Evolutionary conservation across 2,329 filamentous ascomycete genomes (phyloP).

Genomic region (Aspergillus brunneoviolaceus): DNA sequence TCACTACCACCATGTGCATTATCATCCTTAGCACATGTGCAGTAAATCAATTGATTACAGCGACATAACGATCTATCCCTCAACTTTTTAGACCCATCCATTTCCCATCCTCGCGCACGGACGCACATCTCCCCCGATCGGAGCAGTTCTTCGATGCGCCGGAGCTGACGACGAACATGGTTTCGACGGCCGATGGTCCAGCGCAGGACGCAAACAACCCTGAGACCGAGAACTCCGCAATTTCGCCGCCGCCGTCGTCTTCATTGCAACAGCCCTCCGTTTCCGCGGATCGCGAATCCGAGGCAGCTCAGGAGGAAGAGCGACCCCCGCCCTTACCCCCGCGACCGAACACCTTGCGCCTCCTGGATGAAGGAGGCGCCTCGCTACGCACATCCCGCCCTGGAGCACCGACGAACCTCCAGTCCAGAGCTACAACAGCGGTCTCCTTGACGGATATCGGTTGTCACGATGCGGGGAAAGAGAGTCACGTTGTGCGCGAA

Average conservation of each 20-base stretch:
- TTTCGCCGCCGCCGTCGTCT: constrained; percentile 3
- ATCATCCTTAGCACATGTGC: neutral
- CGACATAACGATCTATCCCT: neutral
- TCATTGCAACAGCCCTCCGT: constrained; percentile 19
- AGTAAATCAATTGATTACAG: neutral
- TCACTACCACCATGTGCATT: neutral
- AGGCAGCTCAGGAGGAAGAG: constrained; percentile 33
- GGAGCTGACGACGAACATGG: constrained; percentile 12
- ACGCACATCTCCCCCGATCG: neutral
- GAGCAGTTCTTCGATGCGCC: constrained; percentile 13
- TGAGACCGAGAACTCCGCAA: neutral
- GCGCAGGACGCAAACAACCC: constrained; percentile 7
- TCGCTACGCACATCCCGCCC: constrained; percentile 36
- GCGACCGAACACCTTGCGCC: constrained; percentile 41
- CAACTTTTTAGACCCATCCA: neutral
- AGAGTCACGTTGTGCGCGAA: constrained; percentile 55
- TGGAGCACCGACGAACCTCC: constrained; percentile 37
- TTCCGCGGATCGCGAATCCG: constrained; percentile 18
- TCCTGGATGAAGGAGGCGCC: constrained; percentile 36
- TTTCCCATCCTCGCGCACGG: neutral
- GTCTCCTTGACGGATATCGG: constrained; percentile 79
- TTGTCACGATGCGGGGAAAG: constrained; percentile 67
- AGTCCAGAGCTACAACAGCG: constrained; percentile 76
- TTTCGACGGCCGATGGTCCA: constrained; percentile 9
- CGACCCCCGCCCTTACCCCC: constrained; percentile 49